phyloP scores from a whole-genome alignment of 2,329 filamentous ascomycete genomes.

The Colletotrichum karsti region DNA sequence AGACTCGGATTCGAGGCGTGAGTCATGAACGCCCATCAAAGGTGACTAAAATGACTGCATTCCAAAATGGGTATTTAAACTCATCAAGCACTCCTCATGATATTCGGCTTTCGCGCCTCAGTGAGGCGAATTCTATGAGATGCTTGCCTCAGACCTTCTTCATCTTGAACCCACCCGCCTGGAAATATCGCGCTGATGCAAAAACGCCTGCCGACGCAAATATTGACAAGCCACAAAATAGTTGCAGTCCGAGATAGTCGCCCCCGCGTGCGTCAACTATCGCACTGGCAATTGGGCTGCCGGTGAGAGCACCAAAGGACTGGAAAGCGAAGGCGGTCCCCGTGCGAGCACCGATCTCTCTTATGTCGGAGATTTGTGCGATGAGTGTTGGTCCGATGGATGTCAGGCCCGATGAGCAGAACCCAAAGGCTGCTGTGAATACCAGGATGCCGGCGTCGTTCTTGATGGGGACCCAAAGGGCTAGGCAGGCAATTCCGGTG shows the following conservation, averaged over 20 bases:
- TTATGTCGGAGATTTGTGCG: slow-evolving; percentile 75
- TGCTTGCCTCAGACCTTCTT: slow-evolving; percentile 42
- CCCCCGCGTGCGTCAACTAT: slow-evolving; percentile 62
- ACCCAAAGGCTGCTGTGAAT: slow-evolving; percentile 74
- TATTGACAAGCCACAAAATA: slow-evolving; percentile 68
- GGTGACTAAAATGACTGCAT: no score
- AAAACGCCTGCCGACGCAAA: slow-evolving; percentile 39
- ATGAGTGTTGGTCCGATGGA: slow-evolving; percentile 70
- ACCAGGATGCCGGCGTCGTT: slow-evolving; percentile 66
- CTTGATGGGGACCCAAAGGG: slow-evolving; percentile 57
- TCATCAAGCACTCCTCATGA: no score
- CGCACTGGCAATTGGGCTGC: slow-evolving; percentile 73
- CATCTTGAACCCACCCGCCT: slow-evolving; percentile 42
- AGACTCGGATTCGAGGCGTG: no score
- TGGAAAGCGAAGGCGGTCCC: slow-evolving; percentile 71
- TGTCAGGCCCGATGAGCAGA: slow-evolving; percentile 74
- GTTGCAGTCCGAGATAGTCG: slow-evolving; percentile 65
- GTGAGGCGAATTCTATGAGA: no score
- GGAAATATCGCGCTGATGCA: slow-evolving; percentile 41
- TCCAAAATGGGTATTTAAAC: no score
- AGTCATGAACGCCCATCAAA: no score
- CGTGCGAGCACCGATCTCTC: slow-evolving; percentile 73
- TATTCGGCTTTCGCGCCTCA: no score
- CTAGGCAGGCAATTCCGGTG: slow-evolving; percentile 53
- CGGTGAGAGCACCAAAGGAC: slow-evolving; percentile 71